Base-by-base conservation (phyloP, 495 filamentous ascomycete genomes). In the Polyplosphaeria fusca region DNA sequence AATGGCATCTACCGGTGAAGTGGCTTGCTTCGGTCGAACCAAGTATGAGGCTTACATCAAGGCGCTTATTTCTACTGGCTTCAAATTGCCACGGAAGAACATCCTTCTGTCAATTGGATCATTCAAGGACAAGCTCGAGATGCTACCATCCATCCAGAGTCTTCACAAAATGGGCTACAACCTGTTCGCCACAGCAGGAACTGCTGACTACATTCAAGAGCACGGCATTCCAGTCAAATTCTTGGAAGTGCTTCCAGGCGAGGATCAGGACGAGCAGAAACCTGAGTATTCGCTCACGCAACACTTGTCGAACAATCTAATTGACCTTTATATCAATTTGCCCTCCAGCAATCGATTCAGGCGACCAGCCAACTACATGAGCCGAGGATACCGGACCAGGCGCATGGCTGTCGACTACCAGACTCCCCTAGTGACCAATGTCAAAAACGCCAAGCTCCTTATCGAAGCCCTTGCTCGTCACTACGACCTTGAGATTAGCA, bases 361-460 rank as follows among this genome's bases (percentile, higher is more conserved):
- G 55, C 84, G 93, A 52, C 93, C 93, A 22, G 93, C 93, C 51
- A 97, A 88, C 75, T 97, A 98, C 75, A 92, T 98, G 86, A 95
- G 90, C 70, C 91, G 88, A 73, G 93, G 93, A 48, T 98, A 98
- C 71, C 83, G 84, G 60, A 96, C 93, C 27, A 82, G 93, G 68
- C 85, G 93, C 63, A 95, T 98, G 93, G 93, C 93, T 24, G 93
- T 98, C 19, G 93, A 98, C 72, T 98, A 96, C 73, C 92, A 96
- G 71, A 95, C 92, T 37, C 93, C 93, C 35, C 73, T 98, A 62
- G 91, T 98, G 25, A 98, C 93, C 43, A 98, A 98, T 67, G 93
- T 98, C 66, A 98, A 98, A 80, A 98, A 96, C 65, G 93, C 93
- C 37, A 98, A 98, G 78, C 87, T 98, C 50, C 71, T 98, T 40